Conservation (phyloP, 1,284 basidiomycete genomes). For the Pseudozyma hubeiensis region DNA sequence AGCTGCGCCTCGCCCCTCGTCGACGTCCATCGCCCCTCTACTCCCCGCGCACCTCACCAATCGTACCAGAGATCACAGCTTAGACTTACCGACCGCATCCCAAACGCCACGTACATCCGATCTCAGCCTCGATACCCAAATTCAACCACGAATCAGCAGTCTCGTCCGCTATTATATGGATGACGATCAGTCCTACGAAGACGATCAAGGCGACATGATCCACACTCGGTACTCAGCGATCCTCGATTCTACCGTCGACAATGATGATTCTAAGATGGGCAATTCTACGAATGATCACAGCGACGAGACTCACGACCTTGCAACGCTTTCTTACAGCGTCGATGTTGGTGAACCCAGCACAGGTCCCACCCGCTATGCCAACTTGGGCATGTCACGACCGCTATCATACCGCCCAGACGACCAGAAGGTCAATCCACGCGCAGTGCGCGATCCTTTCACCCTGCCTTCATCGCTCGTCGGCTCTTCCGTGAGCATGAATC, state of each 20-base stretch:
- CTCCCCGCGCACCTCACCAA: slow-evolving; percentile 12
- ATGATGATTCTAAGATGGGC: slow-evolving; percentile 5
- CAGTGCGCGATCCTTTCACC: slow-evolving; percentile 32
- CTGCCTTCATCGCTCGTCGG: slow-evolving; percentile 35
- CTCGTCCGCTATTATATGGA: slow-evolving; percentile 4
- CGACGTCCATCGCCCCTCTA: slow-evolving; percentile 19
- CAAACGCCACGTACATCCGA: slow-evolving; percentile 1
- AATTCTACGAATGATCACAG: slow-evolving; percentile 8
- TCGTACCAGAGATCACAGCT: slow-evolving; percentile 13
- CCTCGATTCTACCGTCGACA: not conserved
- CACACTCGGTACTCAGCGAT: slow-evolving; percentile 3
- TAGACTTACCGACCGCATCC: slow-evolving; percentile 1
- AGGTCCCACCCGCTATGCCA: slow-evolving; percentile 15
- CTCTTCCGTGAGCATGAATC: slow-evolving; percentile 19
- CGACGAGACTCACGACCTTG: slow-evolving; percentile 19
- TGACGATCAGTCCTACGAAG: slow-evolving; percentile 12
- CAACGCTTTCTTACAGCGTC: slow-evolving; percentile 29
- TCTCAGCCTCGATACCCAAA: slow-evolving; percentile 12
- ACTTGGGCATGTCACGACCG: slow-evolving; percentile 37
- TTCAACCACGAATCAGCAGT: slow-evolving; percentile 31
- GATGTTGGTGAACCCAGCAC: slow-evolving; percentile 9
- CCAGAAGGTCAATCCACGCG: slow-evolving; percentile 44
- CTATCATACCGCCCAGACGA: slow-evolving; percentile 36
- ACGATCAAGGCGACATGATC: slow-evolving; percentile 6
- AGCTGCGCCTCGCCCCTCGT: slow-evolving; percentile 21